Base-by-base conservation (phyloP, 179 eudicot genomes). In the Sideroxylon spinosum region DNA sequence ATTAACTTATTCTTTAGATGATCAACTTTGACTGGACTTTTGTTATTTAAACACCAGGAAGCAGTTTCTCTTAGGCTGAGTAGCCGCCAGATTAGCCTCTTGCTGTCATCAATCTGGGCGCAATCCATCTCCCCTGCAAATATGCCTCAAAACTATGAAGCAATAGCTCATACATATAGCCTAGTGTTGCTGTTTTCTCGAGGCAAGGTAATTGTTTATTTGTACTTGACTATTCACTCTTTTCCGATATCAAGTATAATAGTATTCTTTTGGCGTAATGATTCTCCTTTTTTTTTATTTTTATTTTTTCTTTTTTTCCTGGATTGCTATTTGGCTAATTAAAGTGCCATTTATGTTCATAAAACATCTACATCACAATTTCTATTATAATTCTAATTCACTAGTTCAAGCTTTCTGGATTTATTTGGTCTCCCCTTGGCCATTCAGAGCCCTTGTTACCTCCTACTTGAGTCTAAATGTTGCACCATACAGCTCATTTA, bases 111-210 rank as follows among this genome's bases (percentile, higher is more conserved):
- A 67, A 85, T 96, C 63, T 96, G 98, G 98, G 89, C 86, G 25
- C 98, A 96, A 83, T 88, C 97, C 61, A 87, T 94, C 76, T 94
- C 95, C 46, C 87, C 97, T 44, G 91, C 80, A 83, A 96, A 94
- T 86, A 72, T 80, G 75, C 99, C 99, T 60, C 89, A 88, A 86
- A 93, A 94, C 74, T 96, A 84, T 84, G 99, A 92, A 86, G 99
- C 98, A 74, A 92, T 96, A 78, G 92, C 99, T 78, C 99, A 96
- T 85, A 92, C 99, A 19, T 96, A 90, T 90, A 94, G 99, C 81
- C 81, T 96, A 81, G 95, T 96, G 75, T 79, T 92, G 88, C 79
- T 96, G 69, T 96, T 90, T 79, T 87, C 99, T 82, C 92, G 92
- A 71, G 90, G 86, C 76, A 96, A 94, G 98, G 99, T 96, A 84